phyloP scores from a whole-genome alignment of 106 monocot genomes.

The Acanthochlamys bracteata region DNA sequence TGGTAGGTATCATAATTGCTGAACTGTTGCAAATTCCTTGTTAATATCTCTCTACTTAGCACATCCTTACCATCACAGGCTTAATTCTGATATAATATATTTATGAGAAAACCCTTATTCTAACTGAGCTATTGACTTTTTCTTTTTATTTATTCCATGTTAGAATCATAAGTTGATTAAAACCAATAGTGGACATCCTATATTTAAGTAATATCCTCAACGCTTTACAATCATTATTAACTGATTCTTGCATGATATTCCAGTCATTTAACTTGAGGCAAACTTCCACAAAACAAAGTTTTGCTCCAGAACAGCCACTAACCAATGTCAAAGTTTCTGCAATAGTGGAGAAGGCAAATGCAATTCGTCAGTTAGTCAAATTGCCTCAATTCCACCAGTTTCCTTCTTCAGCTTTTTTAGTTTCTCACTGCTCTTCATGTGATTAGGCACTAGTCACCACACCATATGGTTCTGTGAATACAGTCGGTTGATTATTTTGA shows the following conservation, averaged over 20 bases:
- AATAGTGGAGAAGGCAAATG: conserved; percentile 79
- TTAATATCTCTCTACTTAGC: no score
- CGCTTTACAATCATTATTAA: background rate
- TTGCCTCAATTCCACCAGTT: background rate
- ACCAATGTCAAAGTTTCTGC: conserved; percentile 58
- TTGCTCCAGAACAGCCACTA: conserved; percentile 11
- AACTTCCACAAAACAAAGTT: conserved; percentile 26
- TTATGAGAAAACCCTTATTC: no score
- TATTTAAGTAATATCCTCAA: background rate
- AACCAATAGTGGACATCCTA: background rate
- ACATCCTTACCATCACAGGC: no score
- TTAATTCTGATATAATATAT: no score
- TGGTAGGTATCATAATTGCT: no score
- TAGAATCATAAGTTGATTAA: background rate
- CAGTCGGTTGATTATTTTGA: no score
- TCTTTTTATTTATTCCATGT: no score
- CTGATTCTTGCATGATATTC: background rate
- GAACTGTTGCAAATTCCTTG: no score
- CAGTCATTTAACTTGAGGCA: conserved; percentile 75
- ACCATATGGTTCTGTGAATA: no score
- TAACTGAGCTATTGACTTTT: no score
- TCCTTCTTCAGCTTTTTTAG: background rate
- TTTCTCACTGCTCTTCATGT: conserved; percentile 1
- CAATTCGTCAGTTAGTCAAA: conserved; percentile 54
- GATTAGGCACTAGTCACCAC: conserved; percentile 29